A percentile compares a stretch with the other conserved stretches of the same genome.
Conservation (phyloP, 805 yeast genomes). For the Pichia manshurica region DNA sequence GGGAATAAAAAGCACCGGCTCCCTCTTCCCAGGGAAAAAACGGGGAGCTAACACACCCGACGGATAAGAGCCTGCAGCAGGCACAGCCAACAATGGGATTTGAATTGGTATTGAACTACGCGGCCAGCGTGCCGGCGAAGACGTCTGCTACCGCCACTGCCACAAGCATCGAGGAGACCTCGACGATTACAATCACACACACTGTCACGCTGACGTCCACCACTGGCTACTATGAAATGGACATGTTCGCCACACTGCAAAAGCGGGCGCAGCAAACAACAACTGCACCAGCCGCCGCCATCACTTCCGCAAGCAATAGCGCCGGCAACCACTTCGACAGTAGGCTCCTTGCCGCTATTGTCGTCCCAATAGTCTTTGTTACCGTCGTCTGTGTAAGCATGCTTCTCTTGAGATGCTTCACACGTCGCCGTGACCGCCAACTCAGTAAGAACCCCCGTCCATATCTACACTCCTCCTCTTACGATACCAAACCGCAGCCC, state of each 20-base stretch:
- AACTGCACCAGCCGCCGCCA: not conserved
- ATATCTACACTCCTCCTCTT: too few relatives aligned
- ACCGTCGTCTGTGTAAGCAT: not conserved
- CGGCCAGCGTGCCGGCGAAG: too few relatives aligned
- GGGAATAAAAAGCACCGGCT: too few relatives aligned
- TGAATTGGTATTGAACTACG: too few relatives aligned
- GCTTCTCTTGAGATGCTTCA: not conserved
- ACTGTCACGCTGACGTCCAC: constrained; percentile 7
- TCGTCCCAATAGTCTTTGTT: constrained; percentile 1
- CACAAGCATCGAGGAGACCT: not conserved
- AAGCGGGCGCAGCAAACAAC: not conserved
- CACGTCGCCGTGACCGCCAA: not conserved
- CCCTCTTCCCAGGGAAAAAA: too few relatives aligned
- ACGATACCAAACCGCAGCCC: too few relatives aligned
- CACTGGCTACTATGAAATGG: not conserved
- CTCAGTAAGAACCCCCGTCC: not conserved
- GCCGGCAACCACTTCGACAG: not conserved
- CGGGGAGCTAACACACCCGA: too few relatives aligned
- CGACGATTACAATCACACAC: constrained; percentile 1
- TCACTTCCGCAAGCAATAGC: not conserved
- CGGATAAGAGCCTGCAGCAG: too few relatives aligned
- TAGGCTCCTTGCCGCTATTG: constrained; percentile 16
- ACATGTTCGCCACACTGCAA: constrained; percentile 1
- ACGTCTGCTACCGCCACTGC: too few relatives aligned
- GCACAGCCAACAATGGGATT: too few relatives aligned